Percentiles rank a stretch among this genome's conserved stretches.
phyloP scores from a whole-genome alignment of 495 filamentous ascomycete genomes.

The Penicillium malachiteum region DNA sequence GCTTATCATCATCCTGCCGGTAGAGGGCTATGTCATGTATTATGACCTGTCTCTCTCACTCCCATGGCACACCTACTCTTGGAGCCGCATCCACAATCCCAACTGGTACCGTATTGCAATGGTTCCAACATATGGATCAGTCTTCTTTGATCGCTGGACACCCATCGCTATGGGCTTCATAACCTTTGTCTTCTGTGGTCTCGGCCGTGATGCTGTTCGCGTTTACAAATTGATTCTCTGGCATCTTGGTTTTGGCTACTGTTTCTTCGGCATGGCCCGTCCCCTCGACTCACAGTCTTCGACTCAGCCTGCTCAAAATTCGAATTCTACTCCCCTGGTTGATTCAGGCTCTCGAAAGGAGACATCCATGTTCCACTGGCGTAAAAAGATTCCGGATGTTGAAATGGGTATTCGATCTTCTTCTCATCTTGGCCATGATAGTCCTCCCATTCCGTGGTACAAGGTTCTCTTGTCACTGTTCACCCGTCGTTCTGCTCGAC shows the following conservation, averaged over 20 bases:
- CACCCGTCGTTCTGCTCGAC: constrained; percentile 2
- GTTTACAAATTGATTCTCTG: constrained; percentile 59
- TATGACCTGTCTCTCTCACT: constrained; percentile 45
- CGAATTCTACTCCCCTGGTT: constrained; percentile 18
- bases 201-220: constrained; percentile 69
- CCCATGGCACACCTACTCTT: constrained; percentile 50
- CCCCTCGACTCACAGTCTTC: constrained; percentile 12
- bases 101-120: constrained; percentile 61
- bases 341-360: constrained; percentile 24
- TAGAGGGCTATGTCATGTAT: constrained; percentile 60
- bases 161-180: constrained; percentile 57
- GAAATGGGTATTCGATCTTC: constrained; percentile 23
- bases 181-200: constrained; percentile 78
- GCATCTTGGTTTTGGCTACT: constrained; percentile 29
- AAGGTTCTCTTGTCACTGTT: constrained; percentile 13
- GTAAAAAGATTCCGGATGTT: constrained; percentile 16
- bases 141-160: constrained; percentile 68
- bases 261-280: constrained; percentile 16
- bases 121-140: constrained; percentile 53
- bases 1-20: constrained; percentile 64
- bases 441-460: constrained; percentile 13
- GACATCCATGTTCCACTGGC: constrained; percentile 28
- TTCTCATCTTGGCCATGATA: not conserved
- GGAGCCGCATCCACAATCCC: constrained; percentile 52
- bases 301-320: not conserved